phyloP scores from a whole-genome alignment of 768 basidiomycete genomes.

The Trametes gibbosa region DNA sequence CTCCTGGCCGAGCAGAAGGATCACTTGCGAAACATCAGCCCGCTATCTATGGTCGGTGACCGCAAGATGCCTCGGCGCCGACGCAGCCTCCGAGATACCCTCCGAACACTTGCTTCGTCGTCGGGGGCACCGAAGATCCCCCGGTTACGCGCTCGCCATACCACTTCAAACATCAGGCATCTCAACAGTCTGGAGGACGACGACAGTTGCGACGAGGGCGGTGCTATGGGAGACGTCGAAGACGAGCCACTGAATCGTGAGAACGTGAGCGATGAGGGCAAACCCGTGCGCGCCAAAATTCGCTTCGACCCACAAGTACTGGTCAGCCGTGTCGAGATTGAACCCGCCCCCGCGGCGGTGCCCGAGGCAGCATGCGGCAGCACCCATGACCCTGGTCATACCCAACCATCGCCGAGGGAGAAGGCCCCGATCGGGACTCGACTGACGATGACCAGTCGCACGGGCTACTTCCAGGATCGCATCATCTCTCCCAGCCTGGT shows the following conservation, averaged over 20 bases:
- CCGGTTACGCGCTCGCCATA: conserved; percentile 15
- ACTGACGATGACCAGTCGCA: conserved; percentile 92
- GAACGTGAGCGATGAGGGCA: conserved; percentile 56
- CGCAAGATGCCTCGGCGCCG: conserved; percentile 27
- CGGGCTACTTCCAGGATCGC: conserved; percentile 90
- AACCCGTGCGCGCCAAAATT: conserved; percentile 73
- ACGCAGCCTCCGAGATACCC: conserved; percentile 32
- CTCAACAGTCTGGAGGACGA: conserved; percentile 8
- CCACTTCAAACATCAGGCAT: conserved; percentile 14
- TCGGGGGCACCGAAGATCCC: conserved; percentile 17
- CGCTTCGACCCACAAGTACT: conserved; percentile 36
- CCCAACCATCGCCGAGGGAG: conserved; percentile 10
- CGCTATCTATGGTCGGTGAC: conserved; percentile 88
- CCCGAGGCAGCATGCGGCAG: background rate
- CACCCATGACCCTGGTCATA: background rate
- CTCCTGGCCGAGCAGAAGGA: conserved; percentile 73
- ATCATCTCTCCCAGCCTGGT: conserved; percentile 97
- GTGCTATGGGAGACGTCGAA: conserved; percentile 48
- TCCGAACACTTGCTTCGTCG: conserved; percentile 27
- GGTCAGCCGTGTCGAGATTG: conserved; percentile 15
- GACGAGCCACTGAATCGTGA: conserved; percentile 39
- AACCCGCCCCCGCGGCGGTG: background rate
- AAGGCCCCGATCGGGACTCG: conserved; percentile 72
- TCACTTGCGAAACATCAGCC: conserved; percentile 85
- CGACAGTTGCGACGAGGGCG: conserved; percentile 40